Conservation (phyloP, 73 alveolate genomes). For the Stentor roeselii region DNA sequence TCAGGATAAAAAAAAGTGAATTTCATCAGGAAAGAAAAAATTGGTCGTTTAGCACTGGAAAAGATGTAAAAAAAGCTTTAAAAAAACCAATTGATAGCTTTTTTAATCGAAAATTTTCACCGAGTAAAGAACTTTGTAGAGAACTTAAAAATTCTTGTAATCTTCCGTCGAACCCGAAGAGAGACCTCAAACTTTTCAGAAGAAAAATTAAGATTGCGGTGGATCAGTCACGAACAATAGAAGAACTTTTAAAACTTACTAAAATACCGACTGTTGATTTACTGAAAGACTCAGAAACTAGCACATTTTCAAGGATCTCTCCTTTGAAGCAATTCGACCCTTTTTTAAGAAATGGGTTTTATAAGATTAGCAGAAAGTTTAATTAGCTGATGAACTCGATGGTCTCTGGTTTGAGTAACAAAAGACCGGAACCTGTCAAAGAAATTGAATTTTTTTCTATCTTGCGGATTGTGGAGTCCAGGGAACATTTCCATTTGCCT, state of each 20-base stretch:
- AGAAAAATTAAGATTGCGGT: background rate
- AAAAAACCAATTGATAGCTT: too few relatives aligned
- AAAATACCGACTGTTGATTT: background rate
- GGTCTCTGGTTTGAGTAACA: conserved; percentile 3
- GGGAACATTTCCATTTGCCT: background rate
- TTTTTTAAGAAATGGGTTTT: background rate
- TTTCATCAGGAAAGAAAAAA: too few relatives aligned
- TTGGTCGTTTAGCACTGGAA: too few relatives aligned
- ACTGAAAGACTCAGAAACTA: background rate
- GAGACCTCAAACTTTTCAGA: background rate
- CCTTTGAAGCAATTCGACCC: background rate
- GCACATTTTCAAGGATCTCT: background rate
- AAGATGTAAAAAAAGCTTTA: too few relatives aligned
- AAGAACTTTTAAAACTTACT: background rate
- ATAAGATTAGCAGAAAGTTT: background rate
- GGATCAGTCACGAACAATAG: background rate
- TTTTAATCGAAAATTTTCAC: too few relatives aligned
- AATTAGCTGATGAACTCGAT: background rate
- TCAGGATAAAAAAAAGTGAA: too few relatives aligned
- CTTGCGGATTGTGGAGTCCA: background rate
- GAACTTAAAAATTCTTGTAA: background rate
- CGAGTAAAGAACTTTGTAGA: background rate
- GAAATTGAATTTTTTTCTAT: background rate
- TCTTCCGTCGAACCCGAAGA: background rate
- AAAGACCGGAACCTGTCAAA: background rate